Conservation (phyloP, 371 early-diverging fungal genomes). For the Blakeslea trispora region DNA sequence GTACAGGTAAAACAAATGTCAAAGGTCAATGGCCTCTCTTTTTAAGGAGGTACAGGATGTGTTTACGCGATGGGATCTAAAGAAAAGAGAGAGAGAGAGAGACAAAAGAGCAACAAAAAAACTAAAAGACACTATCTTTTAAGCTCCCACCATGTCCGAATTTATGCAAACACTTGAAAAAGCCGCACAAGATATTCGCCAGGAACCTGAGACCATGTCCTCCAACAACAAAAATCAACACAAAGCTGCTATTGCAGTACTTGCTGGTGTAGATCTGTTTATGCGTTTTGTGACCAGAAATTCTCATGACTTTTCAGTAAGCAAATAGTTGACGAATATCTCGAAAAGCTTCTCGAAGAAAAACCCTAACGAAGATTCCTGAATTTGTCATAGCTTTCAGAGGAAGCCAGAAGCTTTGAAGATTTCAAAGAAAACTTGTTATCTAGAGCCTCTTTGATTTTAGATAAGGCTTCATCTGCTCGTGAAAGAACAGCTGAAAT, state of each 20-base stretch:
- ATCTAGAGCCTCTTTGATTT: slow-evolving; percentile 70
- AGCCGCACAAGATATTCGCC: slow-evolving; percentile 59
- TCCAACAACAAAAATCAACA: slow-evolving; percentile 37
- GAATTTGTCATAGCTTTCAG: slow-evolving; percentile 25
- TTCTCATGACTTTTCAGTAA: slow-evolving; percentile 67
- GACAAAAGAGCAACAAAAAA: not conserved
- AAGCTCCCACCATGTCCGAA: slow-evolving; percentile 86
- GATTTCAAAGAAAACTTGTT: slow-evolving; percentile 79
- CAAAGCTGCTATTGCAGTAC: slow-evolving; percentile 51
- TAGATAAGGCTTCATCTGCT: slow-evolving; percentile 70
- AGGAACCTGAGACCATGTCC: slow-evolving; percentile 46
- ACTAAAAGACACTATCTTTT: not conserved
- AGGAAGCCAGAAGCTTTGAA: slow-evolving; percentile 59
- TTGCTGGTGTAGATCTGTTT: slow-evolving; percentile 91
- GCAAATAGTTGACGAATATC: not conserved
- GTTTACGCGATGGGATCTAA: too few species aligned
- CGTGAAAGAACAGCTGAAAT: slow-evolving; percentile 79
- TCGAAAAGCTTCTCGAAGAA: not conserved
- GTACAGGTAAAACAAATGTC: slow-evolving; percentile 52
- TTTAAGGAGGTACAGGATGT: too few species aligned
- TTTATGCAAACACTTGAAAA: slow-evolving; percentile 77
- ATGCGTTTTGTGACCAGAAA: slow-evolving; percentile 76
- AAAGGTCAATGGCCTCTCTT: not conserved
- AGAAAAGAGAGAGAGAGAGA: too few species aligned
- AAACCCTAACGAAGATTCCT: not conserved